Percentiles rank a stretch among this genome's conserved stretches.
Evolutionary conservation across 768 basidiomycete genomes (phyloP).

Genomic region (Artomyces pyxidatus): DNA sequence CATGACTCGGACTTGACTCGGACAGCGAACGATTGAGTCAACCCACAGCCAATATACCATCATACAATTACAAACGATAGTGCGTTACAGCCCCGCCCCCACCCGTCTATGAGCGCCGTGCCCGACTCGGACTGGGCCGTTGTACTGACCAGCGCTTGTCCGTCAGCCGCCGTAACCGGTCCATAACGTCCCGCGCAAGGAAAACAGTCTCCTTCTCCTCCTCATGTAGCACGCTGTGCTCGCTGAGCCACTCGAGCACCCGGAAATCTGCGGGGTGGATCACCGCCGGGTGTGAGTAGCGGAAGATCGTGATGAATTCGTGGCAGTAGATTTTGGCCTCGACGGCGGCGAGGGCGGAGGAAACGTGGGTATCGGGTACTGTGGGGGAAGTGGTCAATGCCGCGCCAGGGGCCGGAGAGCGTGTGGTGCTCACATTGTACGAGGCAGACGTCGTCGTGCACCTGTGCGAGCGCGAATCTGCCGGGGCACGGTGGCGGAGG

Average conservation of each 20-base stretch:
- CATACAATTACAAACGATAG: too few species aligned
- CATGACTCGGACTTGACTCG: too few species aligned
- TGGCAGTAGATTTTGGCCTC: conserved; percentile 28
- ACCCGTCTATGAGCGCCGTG: too few species aligned
- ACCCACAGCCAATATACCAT: too few species aligned
- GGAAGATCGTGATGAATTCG: conserved; percentile 33
- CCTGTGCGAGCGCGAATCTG: conserved; percentile 17
- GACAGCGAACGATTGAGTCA: too few species aligned
- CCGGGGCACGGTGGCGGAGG: too few species aligned
- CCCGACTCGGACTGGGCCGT: too few species aligned
- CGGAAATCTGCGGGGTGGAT: conserved; percentile 29
- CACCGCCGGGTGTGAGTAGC: conserved; percentile 26
- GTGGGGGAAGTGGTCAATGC: background rate
- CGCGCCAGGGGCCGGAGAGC: background rate
- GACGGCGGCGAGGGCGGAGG: conserved; percentile 24
- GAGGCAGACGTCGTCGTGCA: conserved; percentile 17
- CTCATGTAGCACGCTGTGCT: conserved; percentile 23
- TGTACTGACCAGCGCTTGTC: too few species aligned
- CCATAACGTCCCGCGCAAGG: conserved; percentile 27
- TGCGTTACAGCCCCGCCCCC: too few species aligned
- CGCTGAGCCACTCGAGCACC: conserved; percentile 26
- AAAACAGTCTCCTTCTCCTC: conserved; percentile 29
- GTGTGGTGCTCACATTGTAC: conserved; percentile 14
- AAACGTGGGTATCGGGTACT: conserved; percentile 12
- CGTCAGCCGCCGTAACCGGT: conserved; percentile 24